Evolutionary conservation across 2,329 filamentous ascomycete genomes (phyloP).

Genomic region (Colletotrichum eleusines): DNA sequence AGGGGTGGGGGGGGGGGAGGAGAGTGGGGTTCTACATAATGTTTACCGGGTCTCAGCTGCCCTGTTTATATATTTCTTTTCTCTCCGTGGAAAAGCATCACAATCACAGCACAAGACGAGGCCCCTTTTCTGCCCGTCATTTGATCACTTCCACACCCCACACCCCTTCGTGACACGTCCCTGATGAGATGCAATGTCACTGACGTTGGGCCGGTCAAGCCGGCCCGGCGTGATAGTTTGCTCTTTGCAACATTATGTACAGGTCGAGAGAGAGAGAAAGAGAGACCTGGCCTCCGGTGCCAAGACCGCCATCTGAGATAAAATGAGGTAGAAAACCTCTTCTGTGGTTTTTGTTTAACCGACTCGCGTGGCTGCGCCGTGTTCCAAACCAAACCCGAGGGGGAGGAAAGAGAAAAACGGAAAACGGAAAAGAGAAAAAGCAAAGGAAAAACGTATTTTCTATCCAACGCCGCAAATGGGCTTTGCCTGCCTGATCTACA

Average conservation of each 20-base stretch:
- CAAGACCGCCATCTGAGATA: not conserved
- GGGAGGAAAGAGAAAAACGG: too few relatives aligned
- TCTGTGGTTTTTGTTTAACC: not conserved
- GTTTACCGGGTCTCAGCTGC: not conserved
- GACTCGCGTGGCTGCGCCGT: conserved; percentile 1
- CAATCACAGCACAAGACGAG: not conserved
- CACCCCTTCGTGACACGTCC: too few relatives aligned
- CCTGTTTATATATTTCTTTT: not conserved
- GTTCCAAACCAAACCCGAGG: too few relatives aligned
- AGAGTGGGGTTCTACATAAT: not conserved
- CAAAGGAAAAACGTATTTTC: conserved; percentile 9
- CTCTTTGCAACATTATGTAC: conserved; percentile 6
- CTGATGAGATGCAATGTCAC: not conserved
- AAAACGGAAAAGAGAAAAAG: too few relatives aligned
- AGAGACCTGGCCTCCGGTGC: not conserved
- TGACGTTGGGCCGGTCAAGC: not conserved
- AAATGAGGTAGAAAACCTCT: not conserved
- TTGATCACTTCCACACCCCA: not conserved
- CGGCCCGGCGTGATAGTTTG: not conserved
- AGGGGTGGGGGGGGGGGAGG: not conserved
- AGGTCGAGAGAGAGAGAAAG: not conserved
- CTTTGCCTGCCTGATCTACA: conserved; percentile 25
- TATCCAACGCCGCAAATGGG: conserved; percentile 34
- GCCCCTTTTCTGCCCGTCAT: not conserved
- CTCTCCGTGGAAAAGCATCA: not conserved